phyloP scores from a whole-genome alignment of 2,329 filamentous ascomycete species.

The Hortaea sp. region DNA sequence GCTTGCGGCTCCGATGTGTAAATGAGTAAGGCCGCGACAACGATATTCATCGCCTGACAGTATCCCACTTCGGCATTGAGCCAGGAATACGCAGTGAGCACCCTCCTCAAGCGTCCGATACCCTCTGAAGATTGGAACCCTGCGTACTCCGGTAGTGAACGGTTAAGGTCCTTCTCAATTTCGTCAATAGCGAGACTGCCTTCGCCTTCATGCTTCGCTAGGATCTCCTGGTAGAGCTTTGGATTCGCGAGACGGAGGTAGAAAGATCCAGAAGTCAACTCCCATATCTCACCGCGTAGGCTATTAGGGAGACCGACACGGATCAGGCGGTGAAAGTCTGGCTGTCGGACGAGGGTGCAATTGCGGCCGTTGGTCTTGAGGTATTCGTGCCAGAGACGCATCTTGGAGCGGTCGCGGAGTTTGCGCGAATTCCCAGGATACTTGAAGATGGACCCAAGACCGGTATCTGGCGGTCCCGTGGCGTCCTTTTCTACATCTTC shows the following conservation, averaged over 20 bases:
- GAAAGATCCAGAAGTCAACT: conserved; percentile 82
- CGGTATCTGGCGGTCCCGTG: conserved; percentile 85
- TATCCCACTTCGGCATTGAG: conserved; percentile 91
- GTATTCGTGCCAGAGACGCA: conserved; percentile 95
- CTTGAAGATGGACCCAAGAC: conserved; percentile 81
- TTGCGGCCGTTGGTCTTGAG: conserved; percentile 86
- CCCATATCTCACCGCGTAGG: conserved; percentile 89
- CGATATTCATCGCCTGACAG: conserved; percentile 99
- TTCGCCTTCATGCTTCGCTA: conserved; percentile 71
- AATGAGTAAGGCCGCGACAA: conserved; percentile 93
- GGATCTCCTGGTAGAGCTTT: conserved; percentile 70
- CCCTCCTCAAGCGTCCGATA: conserved; percentile 77
- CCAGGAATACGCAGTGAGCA: conserved; percentile 97
- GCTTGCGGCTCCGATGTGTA: conserved; percentile 89
- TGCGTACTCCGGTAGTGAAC: conserved; percentile 91
- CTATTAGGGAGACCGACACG: conserved; percentile 90
- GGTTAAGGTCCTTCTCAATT: conserved; percentile 96
- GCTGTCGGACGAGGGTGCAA: conserved; percentile 81
- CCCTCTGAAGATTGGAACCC: conserved; percentile 95
- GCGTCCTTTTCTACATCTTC: conserved; percentile 28
- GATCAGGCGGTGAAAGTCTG: conserved; percentile 95
- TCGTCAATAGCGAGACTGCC: conserved; percentile 95
- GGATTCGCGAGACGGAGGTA: conserved; percentile 82
- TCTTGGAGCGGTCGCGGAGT: conserved; percentile 88
- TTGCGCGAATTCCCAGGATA: conserved; percentile 95